Evolutionary conservation across 2,329 filamentous ascomycete genomes (phyloP), one percentile per base, ranked within the genome.

Genomic region (Xylogone sp.): DNA sequence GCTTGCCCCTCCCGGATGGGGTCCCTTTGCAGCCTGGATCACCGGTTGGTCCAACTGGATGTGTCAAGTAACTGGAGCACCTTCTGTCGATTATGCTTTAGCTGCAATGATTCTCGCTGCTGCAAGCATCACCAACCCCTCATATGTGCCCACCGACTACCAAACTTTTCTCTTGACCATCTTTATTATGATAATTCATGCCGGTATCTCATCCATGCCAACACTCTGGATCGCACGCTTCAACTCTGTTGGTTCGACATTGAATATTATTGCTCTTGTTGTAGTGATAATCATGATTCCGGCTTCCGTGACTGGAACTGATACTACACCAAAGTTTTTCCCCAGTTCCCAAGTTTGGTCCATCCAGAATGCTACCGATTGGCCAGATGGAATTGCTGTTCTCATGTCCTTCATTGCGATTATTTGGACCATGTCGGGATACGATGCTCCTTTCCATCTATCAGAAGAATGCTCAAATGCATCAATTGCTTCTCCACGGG

Each of bases 391-490:
- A 18, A 71, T 89, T 19, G 79, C 83, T 0, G 75, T 89, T 0
- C 71, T 90, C 21, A 88, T 89, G 85, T 82, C 78, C 20, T 90
- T 90, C 64, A 78, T 87, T 43, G 77, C 79, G 22, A 84, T 87
- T 29, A 86, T 87, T 56, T 87, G 83, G 83, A 86, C 83, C 4
- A 84, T 84, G 77, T 75, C 75, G 5, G 83, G 84, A 42, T 87
- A 87, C 63, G 84, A 88, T 65, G 77, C 77, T 0, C 81, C 85
- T 0, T 89, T 89, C 65, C 86, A 90, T 68, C 68, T 90, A n/a
- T 78, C 82, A 3, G 86, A 90, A 63, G 86, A 90, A 67, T 90
- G 86, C 67, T 84, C 82, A 53, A 90, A 90, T 59, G 86, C 87
- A 22, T 83, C 80, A 58, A 69, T 89, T 44, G 86, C 87, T 24